Percentiles rank a stretch among this genome's conserved stretches.
Evolutionary conservation across 2,329 filamentous ascomycete genomes (phyloP).

Genomic region (Aspergillus pseudoglaucus): DNA sequence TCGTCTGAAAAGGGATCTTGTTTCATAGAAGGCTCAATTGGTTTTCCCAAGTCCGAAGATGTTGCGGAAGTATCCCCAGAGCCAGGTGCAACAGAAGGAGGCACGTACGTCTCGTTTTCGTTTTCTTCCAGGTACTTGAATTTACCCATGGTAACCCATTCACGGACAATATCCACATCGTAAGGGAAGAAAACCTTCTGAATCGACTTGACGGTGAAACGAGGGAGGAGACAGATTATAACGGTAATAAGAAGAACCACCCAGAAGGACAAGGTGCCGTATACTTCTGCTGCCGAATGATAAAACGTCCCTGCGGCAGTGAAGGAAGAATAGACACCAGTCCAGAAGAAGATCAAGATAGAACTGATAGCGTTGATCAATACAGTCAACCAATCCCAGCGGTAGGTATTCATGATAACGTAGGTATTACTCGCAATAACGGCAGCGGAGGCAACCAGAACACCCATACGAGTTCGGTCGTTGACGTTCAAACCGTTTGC

Average conservation of each 20-base stretch:
- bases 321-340: conserved; percentile 72
- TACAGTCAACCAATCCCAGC: conserved; percentile 95
- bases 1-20: conserved; percentile 72
- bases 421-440: conserved; percentile 89
- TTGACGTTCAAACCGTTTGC: conserved; percentile 67
- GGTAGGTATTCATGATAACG: conserved; percentile 90
- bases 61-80: conserved; percentile 34
- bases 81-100: conserved; percentile 39
- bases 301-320: conserved; percentile 61
- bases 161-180: conserved; percentile 91
- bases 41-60: conserved; percentile 38
- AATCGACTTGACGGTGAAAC: conserved; percentile 76
- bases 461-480: conserved; percentile 77
- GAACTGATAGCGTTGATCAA: conserved; percentile 76
- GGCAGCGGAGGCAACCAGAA: conserved; percentile 76
- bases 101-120: conserved; percentile 46
- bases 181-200: conserved; percentile 93
- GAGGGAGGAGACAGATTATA: conserved; percentile 75
- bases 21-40: conserved; percentile 51
- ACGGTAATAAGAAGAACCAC: conserved; percentile 71
- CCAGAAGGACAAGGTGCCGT: conserved; percentile 80
- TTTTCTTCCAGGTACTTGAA: conserved; percentile 66
- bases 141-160: conserved; percentile 76
- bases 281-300: conserved; percentile 69
- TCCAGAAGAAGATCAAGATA: conserved; percentile 91